phyloP scores from a whole-genome alignment of 192 early-diverging fungal genomes.

The Chytriomyces sp. region DNA sequence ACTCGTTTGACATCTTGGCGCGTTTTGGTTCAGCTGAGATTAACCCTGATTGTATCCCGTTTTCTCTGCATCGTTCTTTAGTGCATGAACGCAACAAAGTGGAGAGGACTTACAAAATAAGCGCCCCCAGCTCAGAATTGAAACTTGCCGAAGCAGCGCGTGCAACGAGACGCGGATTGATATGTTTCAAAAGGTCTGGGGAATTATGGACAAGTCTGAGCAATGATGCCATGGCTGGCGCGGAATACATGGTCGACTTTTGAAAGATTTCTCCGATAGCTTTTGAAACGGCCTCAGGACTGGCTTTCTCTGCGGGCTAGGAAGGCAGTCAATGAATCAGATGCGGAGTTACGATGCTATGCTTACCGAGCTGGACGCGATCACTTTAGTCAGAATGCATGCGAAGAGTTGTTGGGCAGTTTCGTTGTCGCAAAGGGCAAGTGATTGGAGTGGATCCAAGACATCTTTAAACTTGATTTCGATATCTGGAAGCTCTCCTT shows the following conservation, averaged over 20 bases:
- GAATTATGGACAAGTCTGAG: conserved; percentile 35
- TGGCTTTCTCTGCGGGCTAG: neutral
- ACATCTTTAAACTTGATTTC: conserved; percentile 71
- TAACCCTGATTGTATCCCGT: conserved; percentile 33
- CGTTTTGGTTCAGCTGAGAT: conserved; percentile 30
- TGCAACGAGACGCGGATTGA: conserved; percentile 1
- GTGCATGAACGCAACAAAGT: neutral
- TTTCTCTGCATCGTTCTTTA: conserved; percentile 16
- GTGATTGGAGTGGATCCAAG: conserved; percentile 65
- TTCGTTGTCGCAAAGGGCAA: conserved; percentile 65
- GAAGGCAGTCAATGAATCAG: neutral
- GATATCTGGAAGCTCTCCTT: conserved; percentile 81
- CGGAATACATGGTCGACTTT: conserved; percentile 20
- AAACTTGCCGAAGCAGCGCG: conserved; percentile 43
- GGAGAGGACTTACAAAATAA: conserved; percentile 38
- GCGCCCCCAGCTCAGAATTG: conserved; percentile 46
- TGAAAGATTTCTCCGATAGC: conserved; percentile 24
- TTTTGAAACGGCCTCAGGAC: conserved; percentile 12
- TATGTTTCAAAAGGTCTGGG: conserved; percentile 2
- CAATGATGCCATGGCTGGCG: conserved; percentile 38
- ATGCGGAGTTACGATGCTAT: neutral
- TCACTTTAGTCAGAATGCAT: conserved; percentile 4
- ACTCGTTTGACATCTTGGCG: neutral
- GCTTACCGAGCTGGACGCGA: neutral
- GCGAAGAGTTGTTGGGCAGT: conserved; percentile 52